phyloP scores from a whole-genome alignment of 345 rosid species.

The Populus ilicifolia region DNA sequence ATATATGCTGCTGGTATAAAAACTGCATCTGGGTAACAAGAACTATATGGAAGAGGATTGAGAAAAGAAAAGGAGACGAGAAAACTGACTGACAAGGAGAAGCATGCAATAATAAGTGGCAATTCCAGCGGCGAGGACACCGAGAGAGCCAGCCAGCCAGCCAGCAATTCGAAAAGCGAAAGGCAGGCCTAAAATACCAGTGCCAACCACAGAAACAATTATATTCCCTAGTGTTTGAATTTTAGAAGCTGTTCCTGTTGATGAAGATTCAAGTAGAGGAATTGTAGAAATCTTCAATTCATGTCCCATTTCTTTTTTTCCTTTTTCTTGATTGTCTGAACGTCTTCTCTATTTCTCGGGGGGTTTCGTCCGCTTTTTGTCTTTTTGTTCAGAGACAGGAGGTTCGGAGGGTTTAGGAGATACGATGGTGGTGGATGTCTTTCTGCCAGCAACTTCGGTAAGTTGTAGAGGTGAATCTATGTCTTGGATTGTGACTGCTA shows the following conservation, averaged over 20 bases:
- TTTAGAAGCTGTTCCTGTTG: constrained; percentile 50
- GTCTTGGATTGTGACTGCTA: no score
- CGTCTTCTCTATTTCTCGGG: background rate
- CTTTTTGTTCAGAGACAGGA: no score
- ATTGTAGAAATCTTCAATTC: background rate
- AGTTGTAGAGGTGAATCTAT: no score
- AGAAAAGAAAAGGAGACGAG: background rate
- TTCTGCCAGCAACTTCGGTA: no score
- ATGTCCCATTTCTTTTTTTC: constrained; percentile 7
- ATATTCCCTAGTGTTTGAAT: constrained; percentile 86
- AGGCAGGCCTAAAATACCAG: constrained; percentile 89
- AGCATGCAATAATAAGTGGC: constrained; percentile 92
- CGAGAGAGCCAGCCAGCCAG: constrained; percentile 77
- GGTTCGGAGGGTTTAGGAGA: background rate
- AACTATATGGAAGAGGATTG: background rate
- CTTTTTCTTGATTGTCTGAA: background rate
- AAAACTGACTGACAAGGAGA: constrained; percentile 59
- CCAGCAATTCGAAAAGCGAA: constrained; percentile 85
- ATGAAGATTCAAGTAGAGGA: constrained; percentile 14
- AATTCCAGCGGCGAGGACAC: constrained; percentile 52
- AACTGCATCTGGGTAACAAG: background rate
- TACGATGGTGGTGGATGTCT: no score
- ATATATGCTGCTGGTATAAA: background rate
- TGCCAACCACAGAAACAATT: constrained; percentile 83
- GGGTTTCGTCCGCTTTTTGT: background rate